Percentiles rank a stretch among this genome's conserved stretches.
phyloP scores from a whole-genome alignment of 305 asterid genomes.

The Fraxinus velutina region DNA sequence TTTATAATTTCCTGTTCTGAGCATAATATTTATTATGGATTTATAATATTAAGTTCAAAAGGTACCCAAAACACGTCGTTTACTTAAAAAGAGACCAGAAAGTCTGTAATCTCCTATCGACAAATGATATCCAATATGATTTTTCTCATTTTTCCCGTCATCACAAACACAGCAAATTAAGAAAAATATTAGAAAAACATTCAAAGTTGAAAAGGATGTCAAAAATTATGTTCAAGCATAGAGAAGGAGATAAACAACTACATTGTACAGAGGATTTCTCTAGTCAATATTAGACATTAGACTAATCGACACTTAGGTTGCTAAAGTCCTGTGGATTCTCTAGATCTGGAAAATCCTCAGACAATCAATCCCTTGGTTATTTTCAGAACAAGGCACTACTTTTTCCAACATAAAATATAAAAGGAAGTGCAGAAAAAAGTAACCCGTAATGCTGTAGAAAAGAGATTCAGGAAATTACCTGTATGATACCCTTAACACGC shows the following conservation, averaged over 20 bases:
- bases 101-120: neutral
- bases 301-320: neutral
- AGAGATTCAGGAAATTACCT: slow-evolving; percentile 39
- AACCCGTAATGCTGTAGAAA: neutral
- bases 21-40: neutral
- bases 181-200: neutral
- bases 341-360: neutral
- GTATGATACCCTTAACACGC: slow-evolving; percentile 96
- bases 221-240: neutral
- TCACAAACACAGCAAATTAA: neutral
- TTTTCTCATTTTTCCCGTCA: neutral
- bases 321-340: neutral
- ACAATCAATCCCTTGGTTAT: neutral
- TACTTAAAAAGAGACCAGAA: neutral
- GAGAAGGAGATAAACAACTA: neutral
- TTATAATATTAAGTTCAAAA: neutral
- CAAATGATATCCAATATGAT: neutral
- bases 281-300: neutral
- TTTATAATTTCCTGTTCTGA: neutral
- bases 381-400: neutral
- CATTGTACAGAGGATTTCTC: neutral
- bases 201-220: neutral
- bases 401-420: neutral
- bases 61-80: neutral
- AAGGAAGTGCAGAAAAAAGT: neutral